These are phyloP conservation scores for Globisporangium solare DNA, from an alignment of 352 stramenopile species.

Conservation along the genomic window DNA sequence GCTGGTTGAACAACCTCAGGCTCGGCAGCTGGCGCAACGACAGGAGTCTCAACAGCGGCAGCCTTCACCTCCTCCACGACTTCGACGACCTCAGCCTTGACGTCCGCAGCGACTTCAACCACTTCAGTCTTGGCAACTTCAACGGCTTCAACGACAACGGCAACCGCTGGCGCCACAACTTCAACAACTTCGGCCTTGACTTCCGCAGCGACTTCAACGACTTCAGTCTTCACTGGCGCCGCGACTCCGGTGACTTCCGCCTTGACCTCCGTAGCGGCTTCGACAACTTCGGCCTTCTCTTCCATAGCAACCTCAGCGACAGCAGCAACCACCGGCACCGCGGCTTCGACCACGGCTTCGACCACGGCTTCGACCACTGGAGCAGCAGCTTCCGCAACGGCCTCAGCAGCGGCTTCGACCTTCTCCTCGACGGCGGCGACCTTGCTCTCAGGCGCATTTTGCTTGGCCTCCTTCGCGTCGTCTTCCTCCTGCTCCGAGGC, in stretches of 20 bases:
- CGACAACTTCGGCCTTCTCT: too few species aligned
- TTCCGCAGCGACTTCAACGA: neutral
- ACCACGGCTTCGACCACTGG: too few species aligned
- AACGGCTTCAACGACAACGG: too few species aligned
- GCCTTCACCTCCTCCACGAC: neutral
- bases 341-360: too few species aligned
- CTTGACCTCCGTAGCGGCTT: too few species aligned
- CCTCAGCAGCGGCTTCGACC: conserved; percentile 4
- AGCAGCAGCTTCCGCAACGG: neutral
- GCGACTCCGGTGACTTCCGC: too few species aligned
- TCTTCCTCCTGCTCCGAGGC: conserved; percentile 15
- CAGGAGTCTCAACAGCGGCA: neutral
- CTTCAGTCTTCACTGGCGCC: too few species aligned
- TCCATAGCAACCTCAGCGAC: conserved; percentile 2
- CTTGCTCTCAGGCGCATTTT: conserved; percentile 8
- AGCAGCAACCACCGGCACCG: neutral
- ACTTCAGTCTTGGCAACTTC: too few species aligned
- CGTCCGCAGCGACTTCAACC: too few species aligned
- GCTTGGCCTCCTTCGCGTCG: neutral
- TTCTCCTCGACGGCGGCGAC: conserved; percentile 13
- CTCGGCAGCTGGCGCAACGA: neutral
- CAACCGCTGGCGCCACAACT: neutral
- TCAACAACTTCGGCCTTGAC: neutral
- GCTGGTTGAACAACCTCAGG: neutral
- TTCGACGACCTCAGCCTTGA: neutral